Conservation (phyloP, 2,329 filamentous ascomycete genomes). For the Scedosporium boydii region DNA sequence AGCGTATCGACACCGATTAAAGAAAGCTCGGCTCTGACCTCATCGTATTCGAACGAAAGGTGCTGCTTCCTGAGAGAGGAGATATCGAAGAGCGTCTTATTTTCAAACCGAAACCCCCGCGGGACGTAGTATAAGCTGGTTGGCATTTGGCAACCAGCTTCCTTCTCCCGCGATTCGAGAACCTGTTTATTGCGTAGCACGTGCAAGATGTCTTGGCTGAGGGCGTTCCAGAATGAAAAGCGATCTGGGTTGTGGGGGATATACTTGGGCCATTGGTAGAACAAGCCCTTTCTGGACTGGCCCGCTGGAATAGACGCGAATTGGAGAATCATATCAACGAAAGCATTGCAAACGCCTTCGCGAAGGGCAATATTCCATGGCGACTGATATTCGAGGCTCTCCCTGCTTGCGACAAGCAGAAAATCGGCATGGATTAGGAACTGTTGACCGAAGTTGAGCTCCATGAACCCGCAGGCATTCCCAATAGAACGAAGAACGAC, state of each 20-base stretch:
- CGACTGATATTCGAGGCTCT: conserved; percentile 11
- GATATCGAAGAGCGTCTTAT: not conserved
- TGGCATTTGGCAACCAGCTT: not conserved
- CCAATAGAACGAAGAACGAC: no score
- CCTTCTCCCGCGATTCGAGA: no score
- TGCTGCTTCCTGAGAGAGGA: not conserved
- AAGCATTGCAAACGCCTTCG: conserved; percentile 1
- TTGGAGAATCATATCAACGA: not conserved
- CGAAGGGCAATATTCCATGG: conserved; percentile 11
- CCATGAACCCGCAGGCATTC: not conserved
- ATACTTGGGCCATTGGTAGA: not conserved
- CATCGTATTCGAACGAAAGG: conserved; percentile 5
- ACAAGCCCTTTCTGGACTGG: not conserved
- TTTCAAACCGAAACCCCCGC: not conserved
- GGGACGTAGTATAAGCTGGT: not conserved
- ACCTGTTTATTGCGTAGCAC: no score
- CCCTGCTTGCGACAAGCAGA: conserved; percentile 14
- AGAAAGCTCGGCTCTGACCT: not conserved
- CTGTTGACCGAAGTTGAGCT: conserved; percentile 9
- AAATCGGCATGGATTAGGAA: conserved; percentile 20
- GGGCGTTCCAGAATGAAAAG: not conserved
- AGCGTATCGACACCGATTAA: not conserved
- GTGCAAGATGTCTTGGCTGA: not conserved
- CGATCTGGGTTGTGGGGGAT: not conserved
- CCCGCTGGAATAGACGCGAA: not conserved